Percentiles rank a stretch among this genome's conserved stretches.
These are phyloP conservation scores for Tuber borchii DNA, from an alignment of 495 filamentous ascomycete species.

Conservation along the genomic window DNA sequence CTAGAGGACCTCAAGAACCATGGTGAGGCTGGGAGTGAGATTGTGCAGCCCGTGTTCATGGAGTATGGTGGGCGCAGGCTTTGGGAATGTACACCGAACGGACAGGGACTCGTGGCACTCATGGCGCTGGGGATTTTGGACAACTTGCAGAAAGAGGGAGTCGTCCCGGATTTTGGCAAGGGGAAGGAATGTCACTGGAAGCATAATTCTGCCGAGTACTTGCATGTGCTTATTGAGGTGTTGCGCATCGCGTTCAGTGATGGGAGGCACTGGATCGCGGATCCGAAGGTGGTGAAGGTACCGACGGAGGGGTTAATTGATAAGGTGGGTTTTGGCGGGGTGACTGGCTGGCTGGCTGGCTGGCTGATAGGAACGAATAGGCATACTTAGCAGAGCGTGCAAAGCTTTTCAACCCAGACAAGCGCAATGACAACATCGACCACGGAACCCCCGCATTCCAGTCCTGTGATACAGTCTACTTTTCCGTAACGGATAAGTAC, in stretches of 20 bases:
- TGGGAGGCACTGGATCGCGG: conserved; percentile 79
- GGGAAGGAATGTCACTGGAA: conserved; percentile 10
- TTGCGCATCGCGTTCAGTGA: conserved; percentile 92
- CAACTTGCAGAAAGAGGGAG: conserved; percentile 64
- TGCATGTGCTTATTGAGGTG: conserved; percentile 83
- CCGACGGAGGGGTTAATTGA: conserved; percentile 59
- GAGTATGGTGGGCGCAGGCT: conserved; percentile 48
- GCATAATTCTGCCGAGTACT: conserved; percentile 52
- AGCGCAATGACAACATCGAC: conserved; percentile 49
- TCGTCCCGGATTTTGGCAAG: conserved; percentile 51
- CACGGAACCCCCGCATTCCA: conserved; percentile 63
- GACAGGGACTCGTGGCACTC: conserved; percentile 89
- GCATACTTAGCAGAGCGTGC: conserved; percentile 63
- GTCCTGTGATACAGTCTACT: conserved; percentile 85
- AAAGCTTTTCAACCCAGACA: conserved; percentile 58
- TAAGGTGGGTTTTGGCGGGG: conserved; percentile 10
- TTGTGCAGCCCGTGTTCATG: conserved; percentile 61
- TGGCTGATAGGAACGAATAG: conserved; percentile 16
- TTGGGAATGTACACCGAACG: conserved; percentile 98
- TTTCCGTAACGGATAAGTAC: conserved; percentile 66
- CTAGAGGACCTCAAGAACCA: conserved; percentile 75
- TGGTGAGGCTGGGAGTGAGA: conserved; percentile 65
- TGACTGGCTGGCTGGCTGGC: not conserved
- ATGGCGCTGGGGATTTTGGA: conserved; percentile 90
- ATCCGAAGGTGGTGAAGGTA: conserved; percentile 62